A percentile compares a stretch with the other conserved stretches of the same genome.
Evolutionary conservation across 495 filamentous ascomycete genomes (phyloP).

Genomic region (Aspergillus kassunensis): DNA sequence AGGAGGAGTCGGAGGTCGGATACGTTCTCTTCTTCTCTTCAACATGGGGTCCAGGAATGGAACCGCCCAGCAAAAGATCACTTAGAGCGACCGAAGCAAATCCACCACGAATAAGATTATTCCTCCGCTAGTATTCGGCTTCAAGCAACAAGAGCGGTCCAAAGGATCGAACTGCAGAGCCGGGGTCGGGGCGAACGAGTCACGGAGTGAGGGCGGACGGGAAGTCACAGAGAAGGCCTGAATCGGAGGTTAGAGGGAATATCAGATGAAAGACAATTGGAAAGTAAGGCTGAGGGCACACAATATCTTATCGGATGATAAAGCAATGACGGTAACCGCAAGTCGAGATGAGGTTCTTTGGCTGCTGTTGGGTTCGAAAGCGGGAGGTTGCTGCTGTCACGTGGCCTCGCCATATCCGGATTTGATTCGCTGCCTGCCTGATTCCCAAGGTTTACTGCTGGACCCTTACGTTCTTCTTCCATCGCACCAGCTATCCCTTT

Average conservation of each 20-base stretch:
- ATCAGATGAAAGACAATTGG: slow-evolving; percentile 12
- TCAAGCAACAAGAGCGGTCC: slow-evolving; percentile 9
- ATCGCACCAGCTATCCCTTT: too few species aligned
- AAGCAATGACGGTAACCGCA: slow-evolving; percentile 16
- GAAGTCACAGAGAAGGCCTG: slow-evolving; percentile 12
- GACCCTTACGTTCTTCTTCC: too few species aligned
- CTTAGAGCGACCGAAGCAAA: slow-evolving; percentile 11
- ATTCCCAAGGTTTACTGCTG: too few species aligned
- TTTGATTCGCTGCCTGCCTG: slow-evolving; percentile 26
- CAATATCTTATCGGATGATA: slow-evolving; percentile 7
- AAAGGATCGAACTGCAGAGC: slow-evolving; percentile 27
- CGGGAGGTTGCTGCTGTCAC: slow-evolving; percentile 36
- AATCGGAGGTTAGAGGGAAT: slow-evolving; percentile 15
- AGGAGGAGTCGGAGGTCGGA: slow-evolving; percentile 38
- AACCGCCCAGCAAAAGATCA: slow-evolving; percentile 27
- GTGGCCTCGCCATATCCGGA: slow-evolving; percentile 19
- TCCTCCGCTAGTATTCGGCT: slow-evolving; percentile 3
- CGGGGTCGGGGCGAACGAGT: slow-evolving; percentile 32
- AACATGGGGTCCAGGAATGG: slow-evolving; percentile 44
- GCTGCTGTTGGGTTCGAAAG: slow-evolving; percentile 37
- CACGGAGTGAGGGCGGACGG: slow-evolving; percentile 23
- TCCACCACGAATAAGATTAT: slow-evolving; percentile 13
- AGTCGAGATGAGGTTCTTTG: slow-evolving; percentile 17
- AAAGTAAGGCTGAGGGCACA: slow-evolving; percentile 12
- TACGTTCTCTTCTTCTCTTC: slow-evolving; percentile 51